Conservation (phyloP, 2,329 filamentous ascomycete genomes). For the Cryoendolithus antarcticus region DNA sequence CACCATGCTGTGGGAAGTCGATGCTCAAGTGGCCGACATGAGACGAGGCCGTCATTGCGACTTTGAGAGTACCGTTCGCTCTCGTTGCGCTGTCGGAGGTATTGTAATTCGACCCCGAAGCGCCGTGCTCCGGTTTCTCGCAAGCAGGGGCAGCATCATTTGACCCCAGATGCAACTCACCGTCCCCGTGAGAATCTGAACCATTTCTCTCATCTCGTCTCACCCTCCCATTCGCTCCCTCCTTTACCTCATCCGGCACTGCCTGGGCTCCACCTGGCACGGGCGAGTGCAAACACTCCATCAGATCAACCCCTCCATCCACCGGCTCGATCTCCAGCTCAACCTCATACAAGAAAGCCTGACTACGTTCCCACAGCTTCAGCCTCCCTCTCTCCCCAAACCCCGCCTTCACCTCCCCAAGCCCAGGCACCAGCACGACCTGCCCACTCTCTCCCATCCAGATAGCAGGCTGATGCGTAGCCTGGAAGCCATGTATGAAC, state of each 20-base stretch:
- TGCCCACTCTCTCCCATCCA: constrained; percentile 41
- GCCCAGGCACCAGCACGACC: constrained; percentile 30
- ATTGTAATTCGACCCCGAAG: neutral
- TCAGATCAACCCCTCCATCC: constrained; percentile 18
- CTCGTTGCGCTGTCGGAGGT: neutral
- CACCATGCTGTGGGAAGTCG: constrained; percentile 22
- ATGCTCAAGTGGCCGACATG: constrained; percentile 32
- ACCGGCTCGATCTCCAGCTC: constrained; percentile 26
- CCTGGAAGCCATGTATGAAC: constrained; percentile 37
- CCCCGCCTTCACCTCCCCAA: constrained; percentile 20
- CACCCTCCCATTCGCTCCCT: constrained; percentile 31
- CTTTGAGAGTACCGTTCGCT: constrained; percentile 12
- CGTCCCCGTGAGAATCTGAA: no score
- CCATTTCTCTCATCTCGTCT: constrained; percentile 12
- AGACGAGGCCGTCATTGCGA: constrained; percentile 31
- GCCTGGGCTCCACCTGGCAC: constrained; percentile 30
- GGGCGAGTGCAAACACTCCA: constrained; percentile 23
- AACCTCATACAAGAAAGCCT: constrained; percentile 36
- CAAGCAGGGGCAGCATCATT: no score
- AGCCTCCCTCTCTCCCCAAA: constrained; percentile 31
- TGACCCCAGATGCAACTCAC: no score
- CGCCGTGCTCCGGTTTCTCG: no score
- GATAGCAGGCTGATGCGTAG: constrained; percentile 40
- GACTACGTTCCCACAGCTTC: constrained; percentile 33
- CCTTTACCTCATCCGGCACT: constrained; percentile 24